These are phyloP conservation scores for Sclerotinia trifoliorum DNA, from an alignment of 2,329 filamentous ascomycete species.

Conservation along the genomic window DNA sequence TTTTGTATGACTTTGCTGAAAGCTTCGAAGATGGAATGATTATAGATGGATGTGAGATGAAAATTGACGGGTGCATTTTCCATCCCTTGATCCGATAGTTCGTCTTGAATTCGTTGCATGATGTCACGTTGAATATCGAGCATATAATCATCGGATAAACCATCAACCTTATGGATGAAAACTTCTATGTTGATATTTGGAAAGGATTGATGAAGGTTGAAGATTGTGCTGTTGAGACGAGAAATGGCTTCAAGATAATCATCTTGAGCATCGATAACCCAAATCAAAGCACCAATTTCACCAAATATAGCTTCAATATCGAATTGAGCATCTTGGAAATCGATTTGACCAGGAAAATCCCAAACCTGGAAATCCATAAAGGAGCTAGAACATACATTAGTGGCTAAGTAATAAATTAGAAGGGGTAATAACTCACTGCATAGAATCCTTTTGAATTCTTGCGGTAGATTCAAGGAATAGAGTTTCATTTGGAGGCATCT, in stretches of 20 bases:
- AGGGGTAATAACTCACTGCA: conserved; percentile 66
- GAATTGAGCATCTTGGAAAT: conserved; percentile 85
- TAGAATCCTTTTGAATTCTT: conserved; percentile 88
- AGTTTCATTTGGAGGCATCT: conserved; percentile 92
- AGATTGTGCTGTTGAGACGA: conserved; percentile 82
- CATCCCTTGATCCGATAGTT: conserved; percentile 87
- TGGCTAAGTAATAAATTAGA: not conserved
- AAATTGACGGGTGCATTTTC: conserved; percentile 93
- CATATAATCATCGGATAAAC: conserved; percentile 94
- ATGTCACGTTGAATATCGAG: conserved; percentile 96
- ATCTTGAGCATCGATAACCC: conserved; percentile 98
- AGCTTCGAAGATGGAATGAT: conserved; percentile 97
- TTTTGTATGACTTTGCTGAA: conserved; percentile 99
- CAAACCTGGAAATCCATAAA: conserved; percentile 99
- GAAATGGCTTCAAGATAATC: conserved; percentile 92
- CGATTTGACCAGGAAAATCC: conserved; percentile 94
- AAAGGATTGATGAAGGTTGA: conserved; percentile 83
- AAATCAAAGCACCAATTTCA: conserved; percentile 90
- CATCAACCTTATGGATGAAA: conserved; percentile 98
- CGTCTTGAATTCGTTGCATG: conserved; percentile 92
- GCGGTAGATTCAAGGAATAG: conserved; percentile 94
- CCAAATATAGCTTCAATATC: conserved; percentile 93
- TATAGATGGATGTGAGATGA: conserved; percentile 96
- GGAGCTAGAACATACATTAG: conserved; percentile 57
- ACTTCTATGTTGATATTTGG: conserved; percentile 96